Conservation (phyloP, 305 asterid genomes). For the Plantago rigida region DNA sequence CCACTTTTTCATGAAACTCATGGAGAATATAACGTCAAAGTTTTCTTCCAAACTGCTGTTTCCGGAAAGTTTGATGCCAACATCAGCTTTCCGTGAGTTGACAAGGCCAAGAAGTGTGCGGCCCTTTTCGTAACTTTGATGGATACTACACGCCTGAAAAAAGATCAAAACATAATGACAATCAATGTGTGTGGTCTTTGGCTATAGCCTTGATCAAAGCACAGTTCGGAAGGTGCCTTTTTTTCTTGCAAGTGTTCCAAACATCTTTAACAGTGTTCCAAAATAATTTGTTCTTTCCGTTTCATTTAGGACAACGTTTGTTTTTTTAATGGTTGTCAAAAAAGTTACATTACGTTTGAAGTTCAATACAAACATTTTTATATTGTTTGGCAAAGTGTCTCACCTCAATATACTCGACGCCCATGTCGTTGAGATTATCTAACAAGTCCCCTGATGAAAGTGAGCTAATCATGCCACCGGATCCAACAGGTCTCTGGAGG, state of each 20-base stretch:
- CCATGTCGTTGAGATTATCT: slow-evolving; percentile 48
- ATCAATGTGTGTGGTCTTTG: not conserved
- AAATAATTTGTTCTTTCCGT: no score
- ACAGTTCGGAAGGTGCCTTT: no score
- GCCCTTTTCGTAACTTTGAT: slow-evolving; percentile 25
- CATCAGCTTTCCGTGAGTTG: slow-evolving; percentile 43
- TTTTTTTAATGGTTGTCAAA: no score
- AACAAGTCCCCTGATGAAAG: slow-evolving; percentile 61
- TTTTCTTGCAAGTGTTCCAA: no score
- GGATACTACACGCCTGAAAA: slow-evolving; percentile 45
- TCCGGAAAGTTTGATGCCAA: slow-evolving; percentile 43
- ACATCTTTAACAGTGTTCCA: no score
- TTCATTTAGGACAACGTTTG: no score
- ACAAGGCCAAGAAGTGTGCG: slow-evolving; percentile 54
- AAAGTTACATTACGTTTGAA: not conserved
- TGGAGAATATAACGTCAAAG: slow-evolving; percentile 47
- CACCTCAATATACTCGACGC: slow-evolving; percentile 75
- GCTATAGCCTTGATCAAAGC: not conserved
- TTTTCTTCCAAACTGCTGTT: slow-evolving; percentile 34
- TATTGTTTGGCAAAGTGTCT: slow-evolving; percentile 23
- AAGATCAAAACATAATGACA: not conserved
- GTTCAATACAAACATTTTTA: not conserved
- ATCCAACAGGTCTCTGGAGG: slow-evolving; percentile 69
- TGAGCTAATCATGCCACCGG: slow-evolving; percentile 63
- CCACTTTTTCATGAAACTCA: slow-evolving; percentile 50